Conservation (phyloP, 805 yeast genomes). For the Kurtzmaniella cleridarum region DNA sequence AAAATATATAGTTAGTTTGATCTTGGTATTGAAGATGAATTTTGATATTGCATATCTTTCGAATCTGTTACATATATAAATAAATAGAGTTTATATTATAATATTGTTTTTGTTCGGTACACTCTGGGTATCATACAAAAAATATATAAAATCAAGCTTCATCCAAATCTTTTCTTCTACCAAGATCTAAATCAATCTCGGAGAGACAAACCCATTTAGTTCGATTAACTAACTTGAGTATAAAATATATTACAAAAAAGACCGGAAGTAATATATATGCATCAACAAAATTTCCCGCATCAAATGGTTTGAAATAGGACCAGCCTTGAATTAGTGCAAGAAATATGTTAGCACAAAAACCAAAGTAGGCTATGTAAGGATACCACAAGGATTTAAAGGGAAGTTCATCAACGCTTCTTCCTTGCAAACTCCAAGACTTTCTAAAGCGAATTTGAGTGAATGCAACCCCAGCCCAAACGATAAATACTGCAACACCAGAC, state of each 20-base stretch:
- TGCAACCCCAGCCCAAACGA: constrained; percentile 62
- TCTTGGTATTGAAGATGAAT: too few relatives aligned
- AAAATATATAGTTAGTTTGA: too few relatives aligned
- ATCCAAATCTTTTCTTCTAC: constrained; percentile 37
- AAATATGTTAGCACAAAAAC: constrained; percentile 45
- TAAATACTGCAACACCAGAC: constrained; percentile 62
- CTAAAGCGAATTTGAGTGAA: constrained; percentile 55
- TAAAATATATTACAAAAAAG: constrained; percentile 37
- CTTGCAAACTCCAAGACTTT: constrained; percentile 33
- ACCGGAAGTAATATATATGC: constrained; percentile 60
- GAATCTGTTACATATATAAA: too few relatives aligned
- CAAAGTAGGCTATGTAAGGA: constrained; percentile 47
- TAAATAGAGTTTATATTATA: too few relatives aligned
- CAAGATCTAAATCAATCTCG: constrained; percentile 48
- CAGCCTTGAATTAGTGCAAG: constrained; percentile 63
- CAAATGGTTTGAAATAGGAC: constrained; percentile 56
- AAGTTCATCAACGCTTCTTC: constrained; percentile 26
- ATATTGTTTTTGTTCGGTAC: too few relatives aligned
- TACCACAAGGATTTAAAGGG: constrained; percentile 37
- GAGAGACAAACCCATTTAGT: constrained; percentile 37
- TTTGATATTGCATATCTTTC: too few relatives aligned
- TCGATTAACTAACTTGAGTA: constrained; percentile 34
- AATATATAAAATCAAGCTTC: background rate
- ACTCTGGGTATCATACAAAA: background rate
- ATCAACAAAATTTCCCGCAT: constrained; percentile 42